Evolutionary conservation across 75 land plant genomes (phyloP), one percentile per base, ranked within the genome.

Genomic region (Sequoiadendron giganteum): DNA sequence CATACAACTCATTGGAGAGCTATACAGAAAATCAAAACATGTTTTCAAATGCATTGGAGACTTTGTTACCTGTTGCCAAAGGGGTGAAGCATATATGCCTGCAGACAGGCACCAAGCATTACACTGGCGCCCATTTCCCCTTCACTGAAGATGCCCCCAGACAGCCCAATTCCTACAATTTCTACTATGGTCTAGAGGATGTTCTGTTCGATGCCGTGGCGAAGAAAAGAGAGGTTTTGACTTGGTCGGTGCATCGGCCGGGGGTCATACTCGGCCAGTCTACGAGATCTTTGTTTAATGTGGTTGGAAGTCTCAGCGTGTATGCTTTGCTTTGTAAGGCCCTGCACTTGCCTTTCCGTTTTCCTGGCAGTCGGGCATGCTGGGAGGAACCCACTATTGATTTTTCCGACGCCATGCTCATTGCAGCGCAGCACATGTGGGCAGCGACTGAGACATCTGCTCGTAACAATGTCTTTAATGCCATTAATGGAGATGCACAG

Each of bases 401-500:
- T 83, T 93, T 87, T 14, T 96, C 99, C 0, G 97, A 96, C 77
- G 95, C 98, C 13, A 86, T 92, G 75, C 92, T 97, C 18, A 92
- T 96, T 16, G 99, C 99, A 10, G 92, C 92, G 34, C 98, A 96
- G 83, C 94, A 94, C 87, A 85, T 96, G 47, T 97, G 99, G 99
- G 94, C 95, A 15, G 85, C 96, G 40, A 88, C 89, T n/a, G 82
- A 87, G 3, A 80, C 47, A 13, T 11, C 18, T 32, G 75, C 56
- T 3, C 43, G 56, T 0, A 89, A 92, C 15, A 58, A 95, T 38
- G 92, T 94, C 18, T 94, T 94, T 87, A 94, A 95, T 65, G 81
- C 88, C 10, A 86, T 89, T 42, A 93, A 94, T 52, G 94, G 93
- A 3, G 32, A 87, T 1, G 47, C 84, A 9, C 91, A 91, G 88